Evolutionary conservation across 805 yeast genomes (phyloP), one percentile per base, ranked within the genome.

Genomic region (Ogataea siamensis): DNA sequence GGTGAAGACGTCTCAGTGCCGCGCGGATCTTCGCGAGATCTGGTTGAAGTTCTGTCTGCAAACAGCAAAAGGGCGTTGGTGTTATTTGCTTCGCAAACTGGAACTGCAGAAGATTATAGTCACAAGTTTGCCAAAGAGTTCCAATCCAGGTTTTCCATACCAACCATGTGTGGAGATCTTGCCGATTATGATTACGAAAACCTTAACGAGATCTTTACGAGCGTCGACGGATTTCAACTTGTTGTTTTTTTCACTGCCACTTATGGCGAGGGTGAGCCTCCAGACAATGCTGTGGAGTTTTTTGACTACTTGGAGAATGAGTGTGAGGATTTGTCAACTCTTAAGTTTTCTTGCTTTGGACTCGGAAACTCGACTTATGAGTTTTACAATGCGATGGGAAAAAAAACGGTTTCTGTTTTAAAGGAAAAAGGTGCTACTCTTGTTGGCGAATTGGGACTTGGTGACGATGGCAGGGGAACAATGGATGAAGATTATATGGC

Each of bases 261-360:
- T 8, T 93, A 93, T 54, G 99, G 99, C 52, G 99, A 91, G 66
- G 99, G 99, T 58, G 99, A 91, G 61, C 95, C 95, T 51, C 91
- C 99, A 10, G 99, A 91, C 61, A 86, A 87, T 53, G 93, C 97
- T n/a, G 74, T 76, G 28, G 79, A 78, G 25, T 87, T 93, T 59
- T 80, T 78, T 57, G 83, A 81, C 41, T 78, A 67, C 56, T 73
- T 89, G 54, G 75, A 78, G 22, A 76, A 73, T 34, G 80, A 76
- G 18, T 75, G 74, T 16, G 76, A 73, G 43, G 63, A 64, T 37
- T 68, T 89, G 51, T 56, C 71, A 6, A 75, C 73, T 43, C 55
- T 88, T 45, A 78, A 74, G 50, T 88, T 66, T 63, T 75, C 88
- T 43, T 72, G 87, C 36, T 93, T 91, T 57, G 98, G 97, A 13